phyloP scores from a whole-genome alignment of 495 filamentous ascomycete genomes.

The Neurospora pannonica region DNA sequence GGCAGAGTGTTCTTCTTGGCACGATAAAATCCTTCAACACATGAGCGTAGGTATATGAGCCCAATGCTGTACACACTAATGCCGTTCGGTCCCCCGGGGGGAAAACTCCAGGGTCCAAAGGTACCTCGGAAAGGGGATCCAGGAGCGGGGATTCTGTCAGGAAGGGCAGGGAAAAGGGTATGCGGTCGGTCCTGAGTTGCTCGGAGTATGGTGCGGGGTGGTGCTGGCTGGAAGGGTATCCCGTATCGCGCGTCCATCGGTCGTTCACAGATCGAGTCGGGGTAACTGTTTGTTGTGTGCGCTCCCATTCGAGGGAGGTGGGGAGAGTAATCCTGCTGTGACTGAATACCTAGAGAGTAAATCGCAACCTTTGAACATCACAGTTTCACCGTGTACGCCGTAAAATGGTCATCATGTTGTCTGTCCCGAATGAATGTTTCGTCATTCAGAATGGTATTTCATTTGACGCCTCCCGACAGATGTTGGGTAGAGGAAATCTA shows the following conservation, averaged over 20 bases:
- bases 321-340: neutral
- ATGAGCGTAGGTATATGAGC: slow-evolving; percentile 54
- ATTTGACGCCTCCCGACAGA: slow-evolving; percentile 11
- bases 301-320: neutral
- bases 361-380: neutral
- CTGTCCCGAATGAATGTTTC: neutral
- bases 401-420: neutral
- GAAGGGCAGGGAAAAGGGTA: neutral
- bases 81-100: slow-evolving; percentile 42
- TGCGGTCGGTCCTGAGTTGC: neutral
- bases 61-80: slow-evolving; percentile 99
- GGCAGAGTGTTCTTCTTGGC: slow-evolving; percentile 67
- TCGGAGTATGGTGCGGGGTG: neutral
- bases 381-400: neutral
- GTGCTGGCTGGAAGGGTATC: neutral
- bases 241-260: neutral
- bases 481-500: slow-evolving; percentile 39
- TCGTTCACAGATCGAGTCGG: neutral
- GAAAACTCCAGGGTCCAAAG: neutral
- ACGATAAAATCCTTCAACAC: slow-evolving; percentile 97
- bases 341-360: neutral
- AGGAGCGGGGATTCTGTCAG: neutral
- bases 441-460: slow-evolving; percentile 24
- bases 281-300: neutral
- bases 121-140: neutral